A percentile compares a stretch with the other conserved stretches of the same genome.
Evolutionary conservation across 768 basidiomycete genomes (phyloP).

Genomic region (Psilocybe cubensis): DNA sequence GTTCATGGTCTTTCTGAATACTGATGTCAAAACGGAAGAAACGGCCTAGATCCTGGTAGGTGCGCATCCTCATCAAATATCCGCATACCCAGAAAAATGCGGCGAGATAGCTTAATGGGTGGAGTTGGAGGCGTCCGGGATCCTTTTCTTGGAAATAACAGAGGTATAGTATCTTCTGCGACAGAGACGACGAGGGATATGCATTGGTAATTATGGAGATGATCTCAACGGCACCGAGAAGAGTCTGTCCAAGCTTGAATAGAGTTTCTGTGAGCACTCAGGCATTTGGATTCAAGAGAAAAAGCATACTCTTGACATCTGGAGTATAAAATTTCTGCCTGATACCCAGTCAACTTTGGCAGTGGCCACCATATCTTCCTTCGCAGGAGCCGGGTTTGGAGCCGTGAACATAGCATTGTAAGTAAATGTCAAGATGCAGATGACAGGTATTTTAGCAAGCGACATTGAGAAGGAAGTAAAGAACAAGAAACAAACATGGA

Average conservation of each 20-base stretch:
- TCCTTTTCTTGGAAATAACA: conserved; percentile 8
- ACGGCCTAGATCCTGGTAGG: conserved; percentile 17
- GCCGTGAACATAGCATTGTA: conserved; percentile 9
- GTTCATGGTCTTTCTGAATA: conserved; percentile 42
- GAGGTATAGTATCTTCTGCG: conserved; percentile 3
- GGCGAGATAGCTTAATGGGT: conserved; percentile 1
- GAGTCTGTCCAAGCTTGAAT: conserved; percentile 6
- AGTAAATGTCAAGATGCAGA: background rate
- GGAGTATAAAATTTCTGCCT: background rate
- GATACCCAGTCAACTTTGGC: background rate
- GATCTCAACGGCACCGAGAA: conserved; percentile 7
- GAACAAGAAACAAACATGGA: background rate
- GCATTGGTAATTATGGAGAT: conserved; percentile 13
- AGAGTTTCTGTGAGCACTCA: background rate
- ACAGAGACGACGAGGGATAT: conserved; percentile 2
- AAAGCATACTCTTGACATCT: conserved; percentile 1
- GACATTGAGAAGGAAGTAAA: conserved; percentile 5
- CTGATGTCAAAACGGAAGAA: conserved; percentile 27
- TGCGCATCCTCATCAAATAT: conserved; percentile 7
- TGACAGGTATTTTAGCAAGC: conserved; percentile 8
- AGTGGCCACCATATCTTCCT: conserved; percentile 7
- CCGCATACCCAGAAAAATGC: conserved; percentile 13
- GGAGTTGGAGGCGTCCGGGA: conserved; percentile 6
- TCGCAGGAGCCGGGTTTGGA: conserved; percentile 16
- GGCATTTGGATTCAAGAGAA: background rate